phyloP scores from a whole-genome alignment of 257 asterid species.

The Jacaranda copaia region DNA sequence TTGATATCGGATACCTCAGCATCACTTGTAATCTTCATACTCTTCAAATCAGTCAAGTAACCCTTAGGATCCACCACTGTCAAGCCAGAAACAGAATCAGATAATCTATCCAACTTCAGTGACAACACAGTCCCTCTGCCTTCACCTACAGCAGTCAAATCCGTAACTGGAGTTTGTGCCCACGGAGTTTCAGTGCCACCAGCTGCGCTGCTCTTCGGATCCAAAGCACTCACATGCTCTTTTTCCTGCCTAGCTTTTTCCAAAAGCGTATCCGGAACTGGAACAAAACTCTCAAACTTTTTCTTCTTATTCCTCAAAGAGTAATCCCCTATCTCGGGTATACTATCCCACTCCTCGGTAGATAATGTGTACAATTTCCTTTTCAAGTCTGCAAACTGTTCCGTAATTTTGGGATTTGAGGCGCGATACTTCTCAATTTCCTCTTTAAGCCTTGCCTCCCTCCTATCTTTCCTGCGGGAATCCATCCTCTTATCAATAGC shows the following conservation, averaged over 20 bases:
- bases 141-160: slow-evolving; percentile 96
- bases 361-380: slow-evolving; percentile 73
- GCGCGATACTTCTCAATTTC: slow-evolving; percentile 94
- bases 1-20: slow-evolving; percentile 94
- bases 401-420: slow-evolving; percentile 86
- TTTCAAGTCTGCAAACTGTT: slow-evolving; percentile 92
- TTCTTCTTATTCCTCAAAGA: slow-evolving; percentile 81
- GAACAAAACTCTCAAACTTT: slow-evolving; percentile 91
- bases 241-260: slow-evolving; percentile 96
- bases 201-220: slow-evolving; percentile 80
- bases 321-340: slow-evolving; percentile 93
- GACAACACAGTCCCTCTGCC: slow-evolving; percentile 96
- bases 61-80: slow-evolving; percentile 98
- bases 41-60: slow-evolving; percentile 90
- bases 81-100: slow-evolving; percentile 86
- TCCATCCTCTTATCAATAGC: slow-evolving; percentile 88
- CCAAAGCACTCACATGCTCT: slow-evolving; percentile 89
- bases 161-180: slow-evolving; percentile 86
- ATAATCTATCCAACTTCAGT: slow-evolving; percentile 79
- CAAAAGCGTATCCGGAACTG: slow-evolving; percentile 85
- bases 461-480: slow-evolving; percentile 83
- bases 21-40: slow-evolving; percentile 92
- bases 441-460: slow-evolving; percentile 91
- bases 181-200: slow-evolving; percentile 97
- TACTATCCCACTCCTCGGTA: slow-evolving; percentile 80